Evolutionary conservation across 2,329 filamentous ascomycete genomes (phyloP).

Genomic region (Pseudofabraea citricarpa): DNA sequence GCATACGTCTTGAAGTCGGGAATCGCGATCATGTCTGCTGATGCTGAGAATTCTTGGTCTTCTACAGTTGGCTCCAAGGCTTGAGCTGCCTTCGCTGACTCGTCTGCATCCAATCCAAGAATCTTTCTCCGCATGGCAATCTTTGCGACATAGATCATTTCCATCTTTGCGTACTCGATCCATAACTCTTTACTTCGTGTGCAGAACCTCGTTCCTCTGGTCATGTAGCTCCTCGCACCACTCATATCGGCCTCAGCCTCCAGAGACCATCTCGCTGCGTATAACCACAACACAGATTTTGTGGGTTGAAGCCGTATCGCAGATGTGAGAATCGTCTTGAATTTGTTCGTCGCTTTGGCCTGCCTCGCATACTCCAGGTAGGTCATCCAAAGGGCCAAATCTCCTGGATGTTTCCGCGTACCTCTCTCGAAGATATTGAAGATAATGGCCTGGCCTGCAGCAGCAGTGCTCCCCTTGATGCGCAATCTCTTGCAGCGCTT

Average conservation of each 20-base stretch:
- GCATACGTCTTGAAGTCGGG: conserved; percentile 40
- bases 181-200: conserved; percentile 69
- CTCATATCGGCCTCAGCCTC: conserved; percentile 84
- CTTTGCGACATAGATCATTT: conserved; percentile 87
- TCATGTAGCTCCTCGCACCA: conserved; percentile 78
- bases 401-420: conserved; percentile 78
- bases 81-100: conserved; percentile 35
- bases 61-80: conserved; percentile 43
- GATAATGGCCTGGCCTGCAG: conserved; percentile 74
- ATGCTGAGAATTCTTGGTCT: conserved; percentile 16
- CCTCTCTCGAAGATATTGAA: conserved; percentile 87
- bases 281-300: conserved; percentile 79
- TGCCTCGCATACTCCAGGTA: conserved; percentile 79
- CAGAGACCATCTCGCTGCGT: conserved; percentile 72
- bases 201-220: conserved; percentile 87
- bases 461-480: conserved; percentile 60
- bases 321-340: conserved; percentile 58
- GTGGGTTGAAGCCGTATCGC: conserved; percentile 82
- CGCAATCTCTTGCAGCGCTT: conserved; percentile 81
- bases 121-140: conserved; percentile 70
- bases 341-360: conserved; percentile 60
- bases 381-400: conserved; percentile 78
- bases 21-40: conserved; percentile 51
- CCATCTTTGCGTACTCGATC: conserved; percentile 84
- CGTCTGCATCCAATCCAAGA: conserved; percentile 53